Conservation (phyloP, 345 rosid genomes). For the Eucalyptus cloeziana region DNA sequence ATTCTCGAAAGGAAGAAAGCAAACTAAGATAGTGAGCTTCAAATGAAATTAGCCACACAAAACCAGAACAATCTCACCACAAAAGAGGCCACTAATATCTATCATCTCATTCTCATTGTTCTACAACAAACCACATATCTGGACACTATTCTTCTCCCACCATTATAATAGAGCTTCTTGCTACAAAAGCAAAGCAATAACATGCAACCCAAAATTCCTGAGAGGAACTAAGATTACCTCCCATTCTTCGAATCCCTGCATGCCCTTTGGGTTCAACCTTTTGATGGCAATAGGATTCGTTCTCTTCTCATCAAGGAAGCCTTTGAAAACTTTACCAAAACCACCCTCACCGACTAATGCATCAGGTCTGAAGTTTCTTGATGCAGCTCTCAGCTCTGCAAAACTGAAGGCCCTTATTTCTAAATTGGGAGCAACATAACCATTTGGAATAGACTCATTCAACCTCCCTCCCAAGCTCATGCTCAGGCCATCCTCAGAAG, state of each 20-base stretch:
- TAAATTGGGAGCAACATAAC: not conserved
- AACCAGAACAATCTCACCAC: not conserved
- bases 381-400: not conserved
- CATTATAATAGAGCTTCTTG: not conserved
- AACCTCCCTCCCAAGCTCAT: not conserved
- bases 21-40: not conserved
- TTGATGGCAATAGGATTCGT: not conserved
- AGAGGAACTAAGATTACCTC: not conserved
- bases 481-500: not conserved
- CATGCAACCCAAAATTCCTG: not conserved
- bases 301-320: not conserved
- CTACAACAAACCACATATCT: not conserved
- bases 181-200: not conserved
- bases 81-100: not conserved
- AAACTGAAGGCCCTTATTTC: not conserved
- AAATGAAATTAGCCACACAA: not conserved
- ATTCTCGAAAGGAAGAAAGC: not conserved
- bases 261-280: not conserved
- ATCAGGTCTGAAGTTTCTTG: not conserved
- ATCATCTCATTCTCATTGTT: not conserved
- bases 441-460: not conserved
- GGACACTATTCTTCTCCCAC: not conserved
- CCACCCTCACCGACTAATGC: not conserved
- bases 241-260: slow-evolving; percentile 1
- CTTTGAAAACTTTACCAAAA: slow-evolving; percentile 1